Conservation (phyloP, 805 yeast species). For the Metschnikowia dekortorum region DNA sequence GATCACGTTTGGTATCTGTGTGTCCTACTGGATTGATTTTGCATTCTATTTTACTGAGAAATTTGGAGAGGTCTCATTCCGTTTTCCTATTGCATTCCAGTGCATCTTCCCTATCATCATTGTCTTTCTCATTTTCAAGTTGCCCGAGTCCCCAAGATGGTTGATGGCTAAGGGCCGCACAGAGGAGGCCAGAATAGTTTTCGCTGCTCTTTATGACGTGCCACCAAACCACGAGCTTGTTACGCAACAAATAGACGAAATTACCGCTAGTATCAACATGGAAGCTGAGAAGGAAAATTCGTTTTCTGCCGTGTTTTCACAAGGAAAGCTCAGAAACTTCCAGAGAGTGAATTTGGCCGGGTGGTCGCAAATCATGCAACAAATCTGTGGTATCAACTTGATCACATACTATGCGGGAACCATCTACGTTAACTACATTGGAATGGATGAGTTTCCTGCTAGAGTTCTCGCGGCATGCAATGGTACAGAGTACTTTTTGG, state of each 20-base stretch:
- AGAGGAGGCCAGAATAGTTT: conserved; percentile 25
- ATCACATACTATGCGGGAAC: conserved; percentile 43
- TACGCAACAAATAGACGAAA: conserved; percentile 24
- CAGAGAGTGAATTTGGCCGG: conserved; percentile 44
- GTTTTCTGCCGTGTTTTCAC: conserved; percentile 28
- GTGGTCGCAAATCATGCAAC: conserved; percentile 45
- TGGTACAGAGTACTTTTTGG: conserved; percentile 42
- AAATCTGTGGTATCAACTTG: conserved; percentile 47
- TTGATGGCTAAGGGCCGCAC: conserved; percentile 25
- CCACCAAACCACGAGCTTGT: conserved; percentile 22
- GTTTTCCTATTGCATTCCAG: conserved; percentile 33
- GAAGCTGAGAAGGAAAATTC: conserved; percentile 23
- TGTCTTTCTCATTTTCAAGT: conserved; percentile 15
- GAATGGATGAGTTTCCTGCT: conserved; percentile 32
- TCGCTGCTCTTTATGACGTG: conserved; percentile 19
- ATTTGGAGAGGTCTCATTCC: conserved; percentile 24
- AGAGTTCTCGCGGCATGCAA: conserved; percentile 33
- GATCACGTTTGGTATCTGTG: conserved; percentile 24
- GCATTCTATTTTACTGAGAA: conserved; percentile 29
- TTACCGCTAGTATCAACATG: conserved; percentile 21
- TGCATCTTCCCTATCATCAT: conserved; percentile 19
- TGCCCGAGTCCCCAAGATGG: conserved; percentile 47
- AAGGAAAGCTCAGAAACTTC: conserved; percentile 43
- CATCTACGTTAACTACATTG: conserved; percentile 35
- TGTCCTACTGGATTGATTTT: conserved; percentile 35